Evolutionary conservation across 352 stramenopile genomes (phyloP).

Genomic region (Pythium sukuiense): DNA sequence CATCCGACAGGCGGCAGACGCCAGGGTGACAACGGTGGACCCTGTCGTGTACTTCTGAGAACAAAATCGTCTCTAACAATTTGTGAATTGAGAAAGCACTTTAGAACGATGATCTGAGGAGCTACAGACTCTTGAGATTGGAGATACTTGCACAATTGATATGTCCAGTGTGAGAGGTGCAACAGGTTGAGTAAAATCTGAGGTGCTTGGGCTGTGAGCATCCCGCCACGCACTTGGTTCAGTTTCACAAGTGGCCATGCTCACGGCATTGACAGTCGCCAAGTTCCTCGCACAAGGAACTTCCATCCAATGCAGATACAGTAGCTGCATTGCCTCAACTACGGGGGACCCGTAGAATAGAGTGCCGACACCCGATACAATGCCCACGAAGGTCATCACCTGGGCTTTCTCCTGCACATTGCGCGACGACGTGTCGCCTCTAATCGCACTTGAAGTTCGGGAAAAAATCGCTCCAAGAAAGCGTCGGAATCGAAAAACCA

Average conservation of each 20-base stretch:
- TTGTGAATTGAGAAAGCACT: too few relatives aligned
- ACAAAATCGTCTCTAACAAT: too few relatives aligned
- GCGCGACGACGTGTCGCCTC: background rate
- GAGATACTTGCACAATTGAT: background rate
- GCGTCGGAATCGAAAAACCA: background rate
- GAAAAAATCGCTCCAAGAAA: background rate
- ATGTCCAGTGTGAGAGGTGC: background rate
- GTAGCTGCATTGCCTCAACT: too few relatives aligned
- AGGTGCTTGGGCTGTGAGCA: background rate
- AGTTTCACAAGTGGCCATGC: background rate
- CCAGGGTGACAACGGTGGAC: background rate
- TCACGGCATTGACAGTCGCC: background rate
- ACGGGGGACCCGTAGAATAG: too few relatives aligned
- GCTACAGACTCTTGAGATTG: too few relatives aligned
- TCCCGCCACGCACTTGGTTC: background rate
- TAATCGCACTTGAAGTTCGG: background rate
- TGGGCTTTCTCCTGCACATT: background rate
- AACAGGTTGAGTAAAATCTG: background rate
- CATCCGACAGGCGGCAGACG: background rate
- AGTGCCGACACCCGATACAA: too few relatives aligned
- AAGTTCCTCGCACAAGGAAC: background rate
- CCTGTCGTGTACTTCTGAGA: too few relatives aligned
- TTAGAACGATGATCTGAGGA: too few relatives aligned
- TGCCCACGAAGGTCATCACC: background rate
- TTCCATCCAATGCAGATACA: too few relatives aligned